These are phyloP conservation scores for Acanthamoeba lenticulata DNA, from an alignment of 208 protist genomes.

Conservation along the genomic window DNA sequence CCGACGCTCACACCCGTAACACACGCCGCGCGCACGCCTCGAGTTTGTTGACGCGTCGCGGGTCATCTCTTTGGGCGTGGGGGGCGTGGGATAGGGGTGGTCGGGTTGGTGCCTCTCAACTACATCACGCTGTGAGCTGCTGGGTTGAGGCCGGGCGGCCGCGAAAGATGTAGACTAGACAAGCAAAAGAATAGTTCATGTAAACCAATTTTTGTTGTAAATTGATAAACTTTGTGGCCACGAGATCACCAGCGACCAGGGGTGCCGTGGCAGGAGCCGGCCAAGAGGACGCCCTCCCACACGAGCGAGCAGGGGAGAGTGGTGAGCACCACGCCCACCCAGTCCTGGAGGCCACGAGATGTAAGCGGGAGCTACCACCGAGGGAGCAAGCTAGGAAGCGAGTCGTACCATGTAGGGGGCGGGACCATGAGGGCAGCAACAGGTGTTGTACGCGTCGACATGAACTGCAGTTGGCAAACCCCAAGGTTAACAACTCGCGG, in stretches of 20 bases:
- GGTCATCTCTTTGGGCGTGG: neutral
- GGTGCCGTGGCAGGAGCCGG: slow-evolving; percentile 7
- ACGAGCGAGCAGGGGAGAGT: slow-evolving; percentile 7
- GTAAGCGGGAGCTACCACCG: neutral
- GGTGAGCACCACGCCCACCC: neutral
- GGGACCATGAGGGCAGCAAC: neutral
- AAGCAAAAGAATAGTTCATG: neutral
- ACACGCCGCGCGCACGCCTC: neutral
- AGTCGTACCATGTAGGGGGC: neutral
- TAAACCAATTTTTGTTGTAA: neutral
- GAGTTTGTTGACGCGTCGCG: no score
- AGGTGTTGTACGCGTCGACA: neutral
- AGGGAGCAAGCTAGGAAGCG: no score
- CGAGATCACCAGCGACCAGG: neutral
- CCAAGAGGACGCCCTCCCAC: neutral
- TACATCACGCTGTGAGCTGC: slow-evolving; percentile 45
- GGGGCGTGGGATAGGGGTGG: neutral
- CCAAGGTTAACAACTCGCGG: neutral
- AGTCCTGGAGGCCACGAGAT: neutral
- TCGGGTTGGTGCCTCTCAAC: slow-evolving; percentile 46
- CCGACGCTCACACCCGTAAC: neutral
- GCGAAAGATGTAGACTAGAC: neutral
- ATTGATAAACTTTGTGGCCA: neutral
- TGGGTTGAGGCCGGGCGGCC: neutral
- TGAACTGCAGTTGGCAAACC: neutral